Percentiles rank a stretch among this genome's conserved stretches.
Conservation (phyloP, 2,329 filamentous ascomycete species). For the Polychaeton citri region DNA sequence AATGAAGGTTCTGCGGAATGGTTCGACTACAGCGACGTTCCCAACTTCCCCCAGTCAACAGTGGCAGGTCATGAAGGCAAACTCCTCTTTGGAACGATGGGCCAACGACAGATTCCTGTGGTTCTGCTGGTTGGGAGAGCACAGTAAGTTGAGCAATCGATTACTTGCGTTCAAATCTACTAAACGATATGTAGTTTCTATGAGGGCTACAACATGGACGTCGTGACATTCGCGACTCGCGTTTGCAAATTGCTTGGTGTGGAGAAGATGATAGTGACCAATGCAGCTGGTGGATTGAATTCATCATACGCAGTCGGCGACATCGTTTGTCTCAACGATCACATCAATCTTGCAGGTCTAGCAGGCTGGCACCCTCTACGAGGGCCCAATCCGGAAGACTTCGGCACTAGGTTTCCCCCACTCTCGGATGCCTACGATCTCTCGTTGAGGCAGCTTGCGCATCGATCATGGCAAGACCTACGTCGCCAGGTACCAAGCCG, state of each 20-base stretch:
- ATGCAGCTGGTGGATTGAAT: slow-evolving; percentile 53
- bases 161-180: too few species aligned
- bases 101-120: slow-evolving; percentile 38
- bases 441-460: slow-evolving; percentile 42
- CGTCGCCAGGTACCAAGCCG: slow-evolving; percentile 28
- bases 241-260: slow-evolving; percentile 51
- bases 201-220: slow-evolving; percentile 51
- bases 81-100: slow-evolving; percentile 49
- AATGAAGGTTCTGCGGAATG: slow-evolving; percentile 37
- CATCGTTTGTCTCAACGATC: slow-evolving; percentile 52
- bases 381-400: slow-evolving; percentile 49
- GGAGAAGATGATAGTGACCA: slow-evolving; percentile 50
- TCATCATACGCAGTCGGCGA: slow-evolving; percentile 51
- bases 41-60: slow-evolving; percentile 37
- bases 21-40: slow-evolving; percentile 45
- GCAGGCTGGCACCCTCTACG: slow-evolving; percentile 48
- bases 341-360: slow-evolving; percentile 50
- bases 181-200: slow-evolving; percentile 49
- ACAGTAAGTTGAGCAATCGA: slow-evolving; percentile 38
- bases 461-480: slow-evolving; percentile 43
- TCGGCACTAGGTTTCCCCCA: slow-evolving; percentile 49
- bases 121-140: slow-evolving; percentile 52
- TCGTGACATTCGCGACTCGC: slow-evolving; percentile 50
- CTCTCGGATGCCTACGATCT: slow-evolving; percentile 55
- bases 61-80: slow-evolving; percentile 51